Percentiles rank a stretch among this genome's conserved stretches.
These are phyloP conservation scores for Talaromyces sp. DNA, from an alignment of 2,329 filamentous ascomycete genomes.

Conservation along the genomic window DNA sequence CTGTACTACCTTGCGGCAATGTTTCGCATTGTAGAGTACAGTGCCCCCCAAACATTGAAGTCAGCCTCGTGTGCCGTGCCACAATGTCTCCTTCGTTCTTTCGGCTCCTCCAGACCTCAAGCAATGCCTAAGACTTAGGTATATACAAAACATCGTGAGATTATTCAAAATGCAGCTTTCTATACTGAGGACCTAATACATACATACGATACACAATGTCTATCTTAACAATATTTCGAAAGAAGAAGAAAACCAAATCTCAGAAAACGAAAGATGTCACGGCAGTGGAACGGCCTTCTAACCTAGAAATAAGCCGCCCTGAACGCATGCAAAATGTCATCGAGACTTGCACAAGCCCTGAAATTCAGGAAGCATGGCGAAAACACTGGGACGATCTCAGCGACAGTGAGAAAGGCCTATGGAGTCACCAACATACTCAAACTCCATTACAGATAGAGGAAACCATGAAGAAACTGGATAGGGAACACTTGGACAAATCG, in stretches of 20 bases:
- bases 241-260: conserved; percentile 11
- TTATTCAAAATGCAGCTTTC: not conserved
- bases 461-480: conserved; percentile 9
- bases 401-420: conserved; percentile 12
- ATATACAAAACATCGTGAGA: no score
- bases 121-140: no score
- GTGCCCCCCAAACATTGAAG: not conserved
- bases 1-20: not conserved
- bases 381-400: conserved; percentile 17
- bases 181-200: not conserved
- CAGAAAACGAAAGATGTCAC: not conserved
- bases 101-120: not conserved
- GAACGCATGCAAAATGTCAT: conserved; percentile 5
- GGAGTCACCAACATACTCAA: conserved; percentile 6
- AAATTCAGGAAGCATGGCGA: conserved; percentile 21
- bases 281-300: not conserved
- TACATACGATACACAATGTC: not conserved
- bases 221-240: conserved; percentile 13
- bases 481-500: not conserved
- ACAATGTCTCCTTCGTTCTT: not conserved
- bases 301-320: not conserved
- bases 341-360: conserved; percentile 13
- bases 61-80: not conserved
- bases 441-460: conserved; percentile 13
- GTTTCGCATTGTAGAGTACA: not conserved